phyloP scores from a whole-genome alignment of 2,329 filamentous ascomycete genomes.

The Fusarium veterinarium region DNA sequence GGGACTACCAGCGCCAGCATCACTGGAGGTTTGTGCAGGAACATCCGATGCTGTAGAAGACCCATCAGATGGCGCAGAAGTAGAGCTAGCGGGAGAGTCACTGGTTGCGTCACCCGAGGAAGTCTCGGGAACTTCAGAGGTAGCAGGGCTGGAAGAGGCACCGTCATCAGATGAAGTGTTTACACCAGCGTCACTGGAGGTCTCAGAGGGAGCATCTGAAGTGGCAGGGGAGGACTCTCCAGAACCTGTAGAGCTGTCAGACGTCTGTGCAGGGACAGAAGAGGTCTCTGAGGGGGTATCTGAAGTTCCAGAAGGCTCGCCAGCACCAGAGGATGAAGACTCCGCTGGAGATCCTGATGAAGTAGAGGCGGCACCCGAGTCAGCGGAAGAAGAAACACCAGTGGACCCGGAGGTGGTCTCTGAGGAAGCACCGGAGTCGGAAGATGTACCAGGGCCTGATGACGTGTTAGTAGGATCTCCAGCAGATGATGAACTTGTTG shows the following conservation, averaged over 20 bases:
- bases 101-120: not conserved
- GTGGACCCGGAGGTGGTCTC: not conserved
- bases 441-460: not conserved
- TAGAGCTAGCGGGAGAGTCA: not conserved
- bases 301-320: no score
- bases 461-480: not conserved
- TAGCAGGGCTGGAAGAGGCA: not conserved
- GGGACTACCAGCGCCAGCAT: not conserved
- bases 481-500: not conserved
- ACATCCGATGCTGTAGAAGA: not conserved
- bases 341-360: no score
- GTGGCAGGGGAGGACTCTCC: not conserved
- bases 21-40: not conserved
- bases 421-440: not conserved
- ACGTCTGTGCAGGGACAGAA: not conserved
- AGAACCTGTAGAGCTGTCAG: rapidly evolving
- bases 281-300: not conserved
- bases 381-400: not conserved
- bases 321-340: no score
- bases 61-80: not conserved
- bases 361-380: not conserved
- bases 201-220: not conserved
- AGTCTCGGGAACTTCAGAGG: not conserved
- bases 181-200: not conserved
- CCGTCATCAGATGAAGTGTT: not conserved